phyloP scores from a whole-genome alignment of 495 filamentous ascomycete species.

The Apodospora peruviana region DNA sequence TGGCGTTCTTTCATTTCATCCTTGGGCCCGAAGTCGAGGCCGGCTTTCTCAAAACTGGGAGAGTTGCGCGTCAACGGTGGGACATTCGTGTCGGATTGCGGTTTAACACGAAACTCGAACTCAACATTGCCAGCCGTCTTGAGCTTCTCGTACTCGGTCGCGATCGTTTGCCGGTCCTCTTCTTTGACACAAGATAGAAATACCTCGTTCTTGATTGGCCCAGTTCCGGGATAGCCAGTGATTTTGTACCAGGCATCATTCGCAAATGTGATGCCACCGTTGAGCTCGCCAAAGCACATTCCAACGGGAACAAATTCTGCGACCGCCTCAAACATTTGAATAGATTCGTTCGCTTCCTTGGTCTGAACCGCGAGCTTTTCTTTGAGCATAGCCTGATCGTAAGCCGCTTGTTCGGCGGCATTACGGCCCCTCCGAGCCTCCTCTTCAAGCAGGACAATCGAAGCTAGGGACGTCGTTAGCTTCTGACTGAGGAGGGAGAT shows the following conservation, averaged over 20 bases:
- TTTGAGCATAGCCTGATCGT: conserved; percentile 54
- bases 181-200: conserved; percentile 36
- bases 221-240: conserved; percentile 21
- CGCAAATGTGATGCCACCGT: conserved; percentile 55
- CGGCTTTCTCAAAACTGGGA: conserved; percentile 38
- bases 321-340: conserved; percentile 60
- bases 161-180: conserved; percentile 30
- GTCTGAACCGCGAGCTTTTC: conserved; percentile 56
- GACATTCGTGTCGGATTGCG: conserved; percentile 15
- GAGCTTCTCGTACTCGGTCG: conserved; percentile 30
- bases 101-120: conserved; percentile 37
- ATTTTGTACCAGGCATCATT: conserved; percentile 59
- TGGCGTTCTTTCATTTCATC: conserved; percentile 29
- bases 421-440: conserved; percentile 54
- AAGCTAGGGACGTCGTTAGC: conserved; percentile 57
- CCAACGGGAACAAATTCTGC: conserved; percentile 64
- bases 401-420: conserved; percentile 54
- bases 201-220: conserved; percentile 22
- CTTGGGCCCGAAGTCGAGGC: conserved; percentile 25
- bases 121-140: conserved; percentile 24
- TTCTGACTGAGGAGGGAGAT: conserved; percentile 57
- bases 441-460: conserved; percentile 60
- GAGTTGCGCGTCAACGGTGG: conserved; percentile 28
- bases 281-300: conserved; percentile 57
- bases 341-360: conserved; percentile 56